Evolutionary conservation across 306 rosid species (phyloP), one percentile per base, ranked within the genome.

Genomic region (Urtica urens): DNA sequence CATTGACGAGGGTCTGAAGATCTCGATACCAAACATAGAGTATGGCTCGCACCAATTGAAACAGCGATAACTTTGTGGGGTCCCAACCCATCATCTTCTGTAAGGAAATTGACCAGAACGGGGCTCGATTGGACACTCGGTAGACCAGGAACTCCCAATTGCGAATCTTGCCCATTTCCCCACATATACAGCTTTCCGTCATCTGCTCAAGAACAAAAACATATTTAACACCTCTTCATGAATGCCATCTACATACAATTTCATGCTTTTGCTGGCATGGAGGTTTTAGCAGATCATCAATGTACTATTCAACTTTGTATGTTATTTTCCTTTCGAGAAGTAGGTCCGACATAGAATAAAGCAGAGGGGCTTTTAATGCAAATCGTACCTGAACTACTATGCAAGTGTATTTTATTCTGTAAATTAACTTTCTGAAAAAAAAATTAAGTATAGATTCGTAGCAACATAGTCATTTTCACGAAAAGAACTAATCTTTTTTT

Each of bases 61-160:
- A 85, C 59, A 33, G 92, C 72, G 58, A 85, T 48, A 62, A 81
- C 94, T 48, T 71, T 73, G 68, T 77, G 74, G 43, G 82, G 57
- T 52, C 94, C 94, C 65, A 81, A 59, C 24, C 78, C 90, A 48
- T 79, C 95, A 35, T 90, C 92, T 58, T 85, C 95, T 62, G 49
- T 60, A 46, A 90, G 64, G 53, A 90, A 90, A 10, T 75, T 85
- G 65, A 85, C 92, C 72, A 79, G 83, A 38, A 85, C 59, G 14
- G 94, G 95, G 48, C 38, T 29, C 37, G 82, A 38, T 52, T 85
- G 92, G 30, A 72, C 57, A 25, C 60, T 81, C 24, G 94, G 95
- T 52, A 84, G 71, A 69, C 95, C 99, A 35, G 99, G 95, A 71
- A 90, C 78, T 49, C 95, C 95, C 67, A 90, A 55, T 34, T 81